These are phyloP conservation scores for Fibroporia radiculosa DNA, from an alignment of 768 basidiomycete genomes.

Conservation along the genomic window DNA sequence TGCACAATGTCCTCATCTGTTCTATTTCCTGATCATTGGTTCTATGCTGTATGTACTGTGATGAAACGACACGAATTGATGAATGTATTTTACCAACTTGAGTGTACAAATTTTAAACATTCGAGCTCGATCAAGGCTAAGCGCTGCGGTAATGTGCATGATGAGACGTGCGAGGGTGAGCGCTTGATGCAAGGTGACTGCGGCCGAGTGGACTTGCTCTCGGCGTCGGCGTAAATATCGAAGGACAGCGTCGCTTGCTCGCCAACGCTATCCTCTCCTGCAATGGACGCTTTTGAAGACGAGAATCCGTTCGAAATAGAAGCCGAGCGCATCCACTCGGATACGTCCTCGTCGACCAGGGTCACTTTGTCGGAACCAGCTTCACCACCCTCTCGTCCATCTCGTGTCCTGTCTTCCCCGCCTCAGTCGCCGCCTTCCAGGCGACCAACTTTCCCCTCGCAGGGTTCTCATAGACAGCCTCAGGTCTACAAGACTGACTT, in stretches of 20 bases:
- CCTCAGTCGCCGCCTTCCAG: slow-evolving; percentile 34
- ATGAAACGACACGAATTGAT: not conserved
- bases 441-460: slow-evolving; percentile 45
- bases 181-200: not conserved
- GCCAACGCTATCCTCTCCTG: not conserved
- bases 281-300: slow-evolving; percentile 33
- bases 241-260: not conserved
- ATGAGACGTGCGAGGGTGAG: too few relatives aligned
- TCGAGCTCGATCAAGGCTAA: too few relatives aligned
- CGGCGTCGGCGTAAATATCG: not conserved
- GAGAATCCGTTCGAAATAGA: slow-evolving; percentile 35
- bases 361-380: slow-evolving; percentile 53
- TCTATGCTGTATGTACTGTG: slow-evolving; percentile 8
- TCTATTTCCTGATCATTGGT: not conserved
- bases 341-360: slow-evolving; percentile 46
- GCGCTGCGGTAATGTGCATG: too few relatives aligned
- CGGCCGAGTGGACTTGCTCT: not conserved
- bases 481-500: slow-evolving; percentile 65
- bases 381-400: slow-evolving; percentile 43
- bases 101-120: too few relatives aligned
- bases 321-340: slow-evolving; percentile 27
- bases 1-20: not conserved
- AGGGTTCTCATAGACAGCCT: slow-evolving; percentile 46
- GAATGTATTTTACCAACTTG: not conserved
- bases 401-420: slow-evolving; percentile 30